phyloP scores from a whole-genome alignment of 768 basidiomycete species.

The Boletus rufocinnamomeus region DNA sequence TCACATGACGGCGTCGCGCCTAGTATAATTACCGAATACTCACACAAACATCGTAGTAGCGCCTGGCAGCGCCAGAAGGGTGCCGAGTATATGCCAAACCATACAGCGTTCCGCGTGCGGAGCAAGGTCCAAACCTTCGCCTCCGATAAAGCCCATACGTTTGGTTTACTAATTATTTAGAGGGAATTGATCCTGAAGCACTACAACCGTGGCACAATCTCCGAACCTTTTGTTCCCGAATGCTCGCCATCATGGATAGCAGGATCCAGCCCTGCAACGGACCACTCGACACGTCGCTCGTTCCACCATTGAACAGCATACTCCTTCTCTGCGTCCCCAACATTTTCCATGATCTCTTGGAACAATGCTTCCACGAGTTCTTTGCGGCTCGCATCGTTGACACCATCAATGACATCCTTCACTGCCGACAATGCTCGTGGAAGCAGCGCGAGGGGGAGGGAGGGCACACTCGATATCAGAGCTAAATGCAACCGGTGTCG shows the following conservation, averaged over 20 bases:
- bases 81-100: no score
- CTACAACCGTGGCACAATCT: conserved; percentile 16
- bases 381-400: conserved; percentile 33
- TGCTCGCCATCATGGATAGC: not conserved
- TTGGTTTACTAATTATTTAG: not conserved
- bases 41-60: no score
- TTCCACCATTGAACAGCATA: conserved; percentile 75
- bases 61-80: no score
- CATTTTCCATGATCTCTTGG: conserved; percentile 60
- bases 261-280: not conserved
- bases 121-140: not conserved
- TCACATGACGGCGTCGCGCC: not conserved
- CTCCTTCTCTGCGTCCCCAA: conserved; percentile 72
- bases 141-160: not conserved
- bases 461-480: conserved; percentile 64
- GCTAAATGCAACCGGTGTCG: conserved; percentile 62
- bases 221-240: not conserved
- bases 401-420: conserved; percentile 30
- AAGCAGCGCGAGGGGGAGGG: conserved; percentile 60
- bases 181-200: not conserved
- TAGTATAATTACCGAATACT: no score
- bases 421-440: conserved; percentile 55
- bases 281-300: conserved; percentile 39
- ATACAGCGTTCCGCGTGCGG: no score
- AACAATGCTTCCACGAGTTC: conserved; percentile 62